These are phyloP conservation scores for Phytophthora constricta DNA, from an alignment of 352 stramenopile species.

Conservation along the genomic window DNA sequence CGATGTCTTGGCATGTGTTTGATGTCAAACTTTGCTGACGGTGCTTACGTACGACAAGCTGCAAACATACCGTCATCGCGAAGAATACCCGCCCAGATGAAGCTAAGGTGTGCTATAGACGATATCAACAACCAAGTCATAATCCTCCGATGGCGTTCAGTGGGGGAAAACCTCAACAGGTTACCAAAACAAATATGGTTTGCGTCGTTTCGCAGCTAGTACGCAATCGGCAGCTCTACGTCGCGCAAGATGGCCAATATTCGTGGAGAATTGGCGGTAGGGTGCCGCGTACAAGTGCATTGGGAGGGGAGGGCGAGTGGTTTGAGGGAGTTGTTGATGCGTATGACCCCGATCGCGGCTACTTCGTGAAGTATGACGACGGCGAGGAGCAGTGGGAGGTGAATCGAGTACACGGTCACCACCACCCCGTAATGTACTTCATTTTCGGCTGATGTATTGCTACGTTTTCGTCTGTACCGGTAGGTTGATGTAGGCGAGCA, in stretches of 20 bases:
- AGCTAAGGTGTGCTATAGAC: no score
- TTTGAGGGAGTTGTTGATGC: conserved; percentile 63
- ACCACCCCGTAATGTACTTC: not conserved
- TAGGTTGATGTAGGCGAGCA: conserved; percentile 30
- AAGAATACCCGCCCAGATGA: no score
- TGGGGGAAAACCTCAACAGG: no score
- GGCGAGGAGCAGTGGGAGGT: conserved; percentile 83
- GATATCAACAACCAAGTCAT: no score
- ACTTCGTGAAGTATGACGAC: conserved; percentile 78
- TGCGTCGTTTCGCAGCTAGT: not conserved
- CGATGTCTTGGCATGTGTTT: no score
- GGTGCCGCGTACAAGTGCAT: conserved; percentile 64
- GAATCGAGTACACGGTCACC: not conserved
- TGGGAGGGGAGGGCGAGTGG: conserved; percentile 75
- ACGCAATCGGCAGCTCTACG: conserved; percentile 25
- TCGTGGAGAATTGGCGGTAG: conserved; percentile 34
- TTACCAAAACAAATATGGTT: no score
- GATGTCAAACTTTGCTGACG: no score
- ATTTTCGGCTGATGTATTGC: no score
- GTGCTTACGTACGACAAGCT: no score
- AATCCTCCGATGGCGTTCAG: no score
- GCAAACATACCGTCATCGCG: no score
- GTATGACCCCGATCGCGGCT: conserved; percentile 44
- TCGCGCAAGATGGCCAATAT: conserved; percentile 13
- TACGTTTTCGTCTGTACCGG: conserved; percentile 4